phyloP scores from a whole-genome alignment of 768 basidiomycete species.

The Calocybe gangraenosa region DNA sequence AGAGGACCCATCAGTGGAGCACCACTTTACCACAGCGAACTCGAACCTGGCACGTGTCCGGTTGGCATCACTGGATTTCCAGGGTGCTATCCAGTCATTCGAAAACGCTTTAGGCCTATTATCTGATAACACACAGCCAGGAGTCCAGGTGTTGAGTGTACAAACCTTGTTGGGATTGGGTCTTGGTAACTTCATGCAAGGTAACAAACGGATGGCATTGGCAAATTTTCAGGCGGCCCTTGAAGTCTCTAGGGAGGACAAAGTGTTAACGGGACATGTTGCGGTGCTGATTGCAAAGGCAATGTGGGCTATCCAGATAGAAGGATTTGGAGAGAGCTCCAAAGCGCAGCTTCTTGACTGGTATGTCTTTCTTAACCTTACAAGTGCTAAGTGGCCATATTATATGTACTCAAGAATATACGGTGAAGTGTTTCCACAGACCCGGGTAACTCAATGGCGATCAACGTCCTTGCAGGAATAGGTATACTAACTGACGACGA shows the following conservation, averaged over 20 bases:
- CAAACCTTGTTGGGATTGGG: constrained; percentile 72
- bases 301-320: constrained; percentile 77
- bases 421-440: constrained; percentile 69
- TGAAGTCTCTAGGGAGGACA: constrained; percentile 45
- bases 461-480: constrained; percentile 86
- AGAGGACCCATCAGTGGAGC: constrained; percentile 76
- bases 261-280: constrained; percentile 57
- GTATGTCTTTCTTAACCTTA: constrained; percentile 36
- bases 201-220: constrained; percentile 60
- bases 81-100: constrained; percentile 63
- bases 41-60: constrained; percentile 75
- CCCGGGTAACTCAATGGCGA: constrained; percentile 74
- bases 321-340: constrained; percentile 73
- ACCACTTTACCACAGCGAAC: constrained; percentile 77
- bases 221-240: constrained; percentile 65
- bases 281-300: constrained; percentile 78
- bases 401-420: constrained; percentile 1
- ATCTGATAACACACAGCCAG: constrained; percentile 36
- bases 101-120: constrained; percentile 71
- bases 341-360: constrained; percentile 79
- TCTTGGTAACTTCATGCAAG: constrained; percentile 63
- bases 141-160: constrained; percentile 42
- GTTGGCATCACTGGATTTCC: constrained; percentile 55
- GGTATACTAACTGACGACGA: constrained; percentile 79
- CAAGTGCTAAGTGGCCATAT: constrained; percentile 2